Evolutionary conservation across 1,284 basidiomycete species (phyloP), one percentile per base, ranked within the genome.

Genomic region (Ustilago vetiveriae): DNA sequence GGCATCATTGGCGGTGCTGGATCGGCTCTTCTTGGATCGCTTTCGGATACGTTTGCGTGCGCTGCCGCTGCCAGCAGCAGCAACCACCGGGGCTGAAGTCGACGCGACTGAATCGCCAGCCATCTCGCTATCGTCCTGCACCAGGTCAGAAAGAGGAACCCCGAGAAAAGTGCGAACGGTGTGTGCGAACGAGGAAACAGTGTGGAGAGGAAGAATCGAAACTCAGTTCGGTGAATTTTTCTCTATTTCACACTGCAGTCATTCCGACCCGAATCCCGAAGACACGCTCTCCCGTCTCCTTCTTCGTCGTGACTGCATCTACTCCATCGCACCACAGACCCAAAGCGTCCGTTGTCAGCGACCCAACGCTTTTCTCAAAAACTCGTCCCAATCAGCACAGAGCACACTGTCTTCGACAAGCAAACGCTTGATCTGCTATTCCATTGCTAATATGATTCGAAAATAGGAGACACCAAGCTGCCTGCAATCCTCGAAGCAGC

Each of bases 21-120:
- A 51, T 14, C 47, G 55, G 42, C 38, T 44, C 50, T 51, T 41
- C 11, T 37, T 27, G 27, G 47, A 13, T 22, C 55, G 41, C 41
- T 52, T 64, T 17, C 60, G 60, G 4, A 53, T 30, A 4, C 60
- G 49, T n/a, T 64, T 64, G 17, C 60, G 54, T 27, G 49, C 40
- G 8, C 41, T 40, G 2, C 45, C 47, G 4, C 16, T 30, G 9
- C 22, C 45, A 8, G 26, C 47, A 24, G 36, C 43, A 4, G 51
- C 29, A n/a, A n/a, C n/a, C n/a, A n/a, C n/a, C n/a, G n/a, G n/a
- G 9, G 23, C 39, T 1, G 60, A 64, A 0, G 49, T 37, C 38
- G 38, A 33, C 2, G 59, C 30, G 4, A 42, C 24, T 9, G 40
- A 8, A 10, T 44, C 49, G 19, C 30, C 48, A 2, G 36, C 27